These are phyloP conservation scores for Apiotrichum brassicae DNA, from an alignment of 1,284 basidiomycete species.

Conservation along the genomic window DNA sequence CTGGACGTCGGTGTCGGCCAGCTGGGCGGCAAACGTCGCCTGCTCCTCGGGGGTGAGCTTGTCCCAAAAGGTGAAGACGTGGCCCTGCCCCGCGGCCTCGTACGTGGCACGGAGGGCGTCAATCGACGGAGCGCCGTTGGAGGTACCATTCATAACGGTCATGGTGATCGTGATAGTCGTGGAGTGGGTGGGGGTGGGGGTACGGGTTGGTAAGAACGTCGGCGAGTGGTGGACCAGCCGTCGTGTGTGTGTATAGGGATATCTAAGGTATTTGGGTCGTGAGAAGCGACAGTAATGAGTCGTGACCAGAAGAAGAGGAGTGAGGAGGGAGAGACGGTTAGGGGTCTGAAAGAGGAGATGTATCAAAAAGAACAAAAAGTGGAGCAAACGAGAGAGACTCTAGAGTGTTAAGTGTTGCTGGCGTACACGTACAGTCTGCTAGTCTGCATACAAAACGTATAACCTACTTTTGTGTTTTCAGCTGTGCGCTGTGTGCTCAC, in stretches of 20 bases:
- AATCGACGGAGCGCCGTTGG: constrained; percentile 1
- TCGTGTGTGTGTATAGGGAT: too few relatives aligned
- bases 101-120: constrained; percentile 51
- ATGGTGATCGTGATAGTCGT: neutral
- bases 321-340: neutral
- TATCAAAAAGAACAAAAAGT: too few relatives aligned
- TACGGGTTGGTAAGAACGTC: neutral
- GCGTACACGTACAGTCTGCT: too few relatives aligned
- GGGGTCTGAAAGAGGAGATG: neutral
- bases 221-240: neutral
- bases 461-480: too few relatives aligned
- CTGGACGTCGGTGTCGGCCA: constrained; percentile 74
- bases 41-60: constrained; percentile 64
- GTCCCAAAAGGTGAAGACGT: constrained; percentile 84
- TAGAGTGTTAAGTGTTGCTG: too few relatives aligned
- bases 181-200: neutral
- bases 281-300: neutral
- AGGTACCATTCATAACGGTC: constrained; percentile 4
- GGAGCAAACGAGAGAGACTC: too few relatives aligned
- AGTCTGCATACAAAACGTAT: too few relatives aligned
- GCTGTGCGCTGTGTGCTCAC: too few relatives aligned
- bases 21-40: constrained; percentile 61
- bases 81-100: constrained; percentile 73
- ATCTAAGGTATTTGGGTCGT: neutral
- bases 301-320: neutral